Percentiles rank a stretch among this genome's conserved stretches.
Evolutionary conservation across 371 early-diverging fungal species (phyloP).

Genomic region (Mortierella polycephala): DNA sequence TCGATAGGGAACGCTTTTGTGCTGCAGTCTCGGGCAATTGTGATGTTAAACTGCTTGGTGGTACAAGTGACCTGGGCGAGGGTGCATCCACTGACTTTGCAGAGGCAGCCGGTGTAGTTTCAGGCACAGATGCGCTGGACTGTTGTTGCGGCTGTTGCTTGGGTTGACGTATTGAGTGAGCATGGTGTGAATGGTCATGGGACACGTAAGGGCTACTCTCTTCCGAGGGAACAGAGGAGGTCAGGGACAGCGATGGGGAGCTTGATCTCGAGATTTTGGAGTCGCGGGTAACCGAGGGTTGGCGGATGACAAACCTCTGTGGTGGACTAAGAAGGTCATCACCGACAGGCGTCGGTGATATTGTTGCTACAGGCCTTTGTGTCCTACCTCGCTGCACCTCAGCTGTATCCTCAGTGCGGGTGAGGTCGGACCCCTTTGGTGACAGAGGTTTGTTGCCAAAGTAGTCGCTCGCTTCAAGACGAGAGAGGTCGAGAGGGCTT

Average conservation of each 20-base stretch:
- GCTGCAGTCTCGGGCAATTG: not conserved
- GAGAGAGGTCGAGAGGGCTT: conserved; percentile 18
- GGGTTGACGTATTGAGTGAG: conserved; percentile 26
- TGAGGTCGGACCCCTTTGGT: not conserved
- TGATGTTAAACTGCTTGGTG: not conserved
- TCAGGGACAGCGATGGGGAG: conserved; percentile 29
- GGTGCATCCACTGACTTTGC: not conserved
- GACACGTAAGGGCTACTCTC: conserved; percentile 9
- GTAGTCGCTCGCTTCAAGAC: conserved; percentile 24
- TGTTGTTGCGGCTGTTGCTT: conserved; percentile 16
- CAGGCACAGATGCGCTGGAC: conserved; percentile 14
- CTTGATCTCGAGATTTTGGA: conserved; percentile 19
- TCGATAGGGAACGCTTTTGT: not conserved
- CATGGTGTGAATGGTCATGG: conserved; percentile 9
- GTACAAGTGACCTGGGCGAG: not conserved
- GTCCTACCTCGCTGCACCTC: conserved; percentile 4
- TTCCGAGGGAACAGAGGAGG: conserved; percentile 27
- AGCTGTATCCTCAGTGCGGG: conserved; percentile 8
- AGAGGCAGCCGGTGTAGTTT: conserved; percentile 1
- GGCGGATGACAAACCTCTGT: conserved; percentile 27
- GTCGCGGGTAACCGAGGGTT: conserved; percentile 15
- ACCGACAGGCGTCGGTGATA: not conserved
- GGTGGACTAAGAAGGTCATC: conserved; percentile 18
- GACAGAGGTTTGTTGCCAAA: conserved; percentile 12
- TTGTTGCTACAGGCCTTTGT: conserved; percentile 11